phyloP scores from a whole-genome alignment of 2,329 filamentous ascomycete genomes.

The Cadophora malorum region DNA sequence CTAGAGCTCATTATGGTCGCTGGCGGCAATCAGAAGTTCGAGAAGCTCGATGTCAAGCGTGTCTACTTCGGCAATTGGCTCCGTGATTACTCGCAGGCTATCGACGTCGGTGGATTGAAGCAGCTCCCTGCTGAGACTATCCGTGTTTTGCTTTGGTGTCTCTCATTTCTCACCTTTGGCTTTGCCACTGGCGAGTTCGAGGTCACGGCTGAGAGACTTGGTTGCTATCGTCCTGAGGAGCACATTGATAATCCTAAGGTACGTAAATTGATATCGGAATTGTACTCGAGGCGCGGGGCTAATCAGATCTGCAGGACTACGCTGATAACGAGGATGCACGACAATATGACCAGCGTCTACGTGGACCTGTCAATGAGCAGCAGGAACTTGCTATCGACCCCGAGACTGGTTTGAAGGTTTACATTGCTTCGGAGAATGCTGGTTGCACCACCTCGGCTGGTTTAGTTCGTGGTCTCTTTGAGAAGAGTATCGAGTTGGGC shows the following conservation, averaged over 20 bases:
- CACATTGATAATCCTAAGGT: constrained; percentile 71
- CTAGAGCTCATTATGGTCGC: constrained; percentile 68
- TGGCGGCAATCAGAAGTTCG: constrained; percentile 76
- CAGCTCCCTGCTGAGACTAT: constrained; percentile 29
- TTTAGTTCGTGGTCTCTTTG: constrained; percentile 76
- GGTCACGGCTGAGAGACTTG: constrained; percentile 77
- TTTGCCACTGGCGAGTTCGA: constrained; percentile 83
- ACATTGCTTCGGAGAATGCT: constrained; percentile 82
- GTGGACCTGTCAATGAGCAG: constrained; percentile 75
- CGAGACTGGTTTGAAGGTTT: constrained; percentile 81
- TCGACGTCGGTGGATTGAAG: constrained; percentile 79
- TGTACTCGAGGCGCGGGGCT: constrained; percentile 66
- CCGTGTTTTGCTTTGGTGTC: constrained; percentile 25
- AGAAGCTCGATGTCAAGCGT: constrained; percentile 82
- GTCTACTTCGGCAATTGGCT: constrained; percentile 97
- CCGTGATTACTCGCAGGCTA: constrained; percentile 87
- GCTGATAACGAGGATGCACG: constrained; percentile 74
- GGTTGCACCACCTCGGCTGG: constrained; percentile 80
- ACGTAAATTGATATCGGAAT: neutral
- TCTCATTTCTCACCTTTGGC: constrained; percentile 78
- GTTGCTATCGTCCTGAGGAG: constrained; percentile 80
- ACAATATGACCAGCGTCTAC: constrained; percentile 24
- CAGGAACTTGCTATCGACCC: constrained; percentile 79
- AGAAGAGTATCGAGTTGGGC: constrained; percentile 74
- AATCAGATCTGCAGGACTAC: constrained; percentile 63